Evolutionary conservation across 768 basidiomycete genomes (phyloP), one percentile per base, ranked within the genome.

Genomic region (Phaeolepiota aurea): DNA sequence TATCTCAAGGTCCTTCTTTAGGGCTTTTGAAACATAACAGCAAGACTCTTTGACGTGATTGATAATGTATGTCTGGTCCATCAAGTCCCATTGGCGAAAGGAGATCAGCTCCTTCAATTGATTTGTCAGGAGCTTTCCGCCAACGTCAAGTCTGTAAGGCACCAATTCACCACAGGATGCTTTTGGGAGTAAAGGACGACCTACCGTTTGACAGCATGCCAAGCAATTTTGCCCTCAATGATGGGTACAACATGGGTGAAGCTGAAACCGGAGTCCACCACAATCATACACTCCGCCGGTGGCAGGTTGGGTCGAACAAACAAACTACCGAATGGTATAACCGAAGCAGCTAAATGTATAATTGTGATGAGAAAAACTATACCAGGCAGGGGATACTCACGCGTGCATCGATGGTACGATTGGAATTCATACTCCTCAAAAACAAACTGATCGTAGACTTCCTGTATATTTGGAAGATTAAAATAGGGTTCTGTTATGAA

Each of bases 41-140:
- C 89, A 92, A 12, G 76, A 60, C 59, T 97, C 91, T 59, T 94
- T 92, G 52, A 90, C 84, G 52, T 85, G 76, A 63, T 94, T 92
- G 69, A 96, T 82, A 55, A 97, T 86, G 58, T 84, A 78, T 2
- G 90, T 93, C 58, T 97, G 85, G 53, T 96, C 91, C 82, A 93
- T 92, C 87, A 97, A 90, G 59, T 97, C 89, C 87, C 89, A 97
- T 55, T 97, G 93, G 32, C 94, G 81, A 58, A 87, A 97, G 10
- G 91, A 94, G 3, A 93, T 77, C 33, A 93, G 72, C 54, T 93
- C 88, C 55, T 96, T 96, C 16, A 98, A 74, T 38, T 94, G 87
- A 61, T 98, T 97, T 18, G 93, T 97, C 43, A 98, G 61, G 7
- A 98, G 72, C 64, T 98, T 96, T 35, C 93, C 94, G 38, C 94